Percentiles rank a stretch among this genome's conserved stretches.
These are phyloP conservation scores for Sequoiadendron giganteum DNA, from an alignment of 75 land plant genomes.

Conservation along the genomic window DNA sequence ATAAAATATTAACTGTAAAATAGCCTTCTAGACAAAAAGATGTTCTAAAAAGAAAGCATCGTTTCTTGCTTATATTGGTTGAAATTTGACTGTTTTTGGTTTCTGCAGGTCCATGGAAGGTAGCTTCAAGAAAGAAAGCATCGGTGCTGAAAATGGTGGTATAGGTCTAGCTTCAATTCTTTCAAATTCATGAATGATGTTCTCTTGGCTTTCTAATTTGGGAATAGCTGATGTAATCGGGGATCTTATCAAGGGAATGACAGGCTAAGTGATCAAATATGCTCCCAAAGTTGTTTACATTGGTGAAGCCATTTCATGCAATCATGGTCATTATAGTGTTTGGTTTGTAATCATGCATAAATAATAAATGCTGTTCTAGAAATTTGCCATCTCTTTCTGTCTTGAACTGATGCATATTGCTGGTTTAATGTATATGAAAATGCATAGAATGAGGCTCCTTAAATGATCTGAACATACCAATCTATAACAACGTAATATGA, in stretches of 20 bases:
- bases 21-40: too few species aligned
- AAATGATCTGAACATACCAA: background rate
- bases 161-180: too few species aligned
- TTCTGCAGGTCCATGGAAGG: too few species aligned
- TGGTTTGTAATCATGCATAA: too few species aligned
- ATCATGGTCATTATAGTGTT: too few species aligned
- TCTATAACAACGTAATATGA: background rate
- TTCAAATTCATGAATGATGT: too few species aligned
- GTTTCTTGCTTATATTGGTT: too few species aligned
- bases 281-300: background rate
- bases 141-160: too few species aligned
- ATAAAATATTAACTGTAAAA: too few species aligned
- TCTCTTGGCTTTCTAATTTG: background rate
- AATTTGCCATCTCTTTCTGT: background rate
- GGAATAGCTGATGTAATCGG: background rate
- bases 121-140: too few species aligned
- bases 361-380: background rate
- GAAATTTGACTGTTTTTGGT: too few species aligned
- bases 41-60: too few species aligned
- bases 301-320: background rate
- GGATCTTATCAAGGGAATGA: background rate
- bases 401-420: background rate
- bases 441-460: background rate
- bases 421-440: background rate
- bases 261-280: background rate